Base-by-base conservation (phyloP, 2,329 filamentous ascomycete genomes). In the Coleophoma cylindrospora region DNA sequence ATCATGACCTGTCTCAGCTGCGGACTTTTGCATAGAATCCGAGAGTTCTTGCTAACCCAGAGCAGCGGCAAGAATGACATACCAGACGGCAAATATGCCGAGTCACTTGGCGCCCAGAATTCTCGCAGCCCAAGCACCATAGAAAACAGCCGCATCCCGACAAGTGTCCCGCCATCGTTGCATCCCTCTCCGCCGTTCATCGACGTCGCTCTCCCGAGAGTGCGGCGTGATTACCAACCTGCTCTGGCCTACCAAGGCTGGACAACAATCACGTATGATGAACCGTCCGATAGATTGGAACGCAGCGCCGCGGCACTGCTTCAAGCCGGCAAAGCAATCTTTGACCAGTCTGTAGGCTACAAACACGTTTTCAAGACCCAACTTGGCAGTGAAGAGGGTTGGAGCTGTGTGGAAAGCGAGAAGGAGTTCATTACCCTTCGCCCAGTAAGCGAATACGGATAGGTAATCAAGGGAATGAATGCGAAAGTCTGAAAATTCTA, bases 361-460 rank as follows among this genome's bases (percentile, higher is more conserved):
- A 63, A 63, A 21, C 15, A 55, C 15, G 48, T 10, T 1, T 62
- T 55, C 34, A 53, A 48, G 40, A 59, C 59, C 4, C 45, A 45
- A 17, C 40, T 45, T 6, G 59, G 56, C 7, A 59, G 50, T 27
- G 57, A 63, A 38, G 58, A 60, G 40, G 61, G 59, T 5, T 63
- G 59, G 57, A 57, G 44, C 36, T 36, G 47, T 34, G 52, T 61
- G 11, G 52, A 56, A n/a, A 59, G 61, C 12, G 61, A 63, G 40
- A 63, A 63, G 12, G 56, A 63, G 45, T 60, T 60, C 17, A 58
- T 63, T 15, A 61, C 61, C 1, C 43, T 63, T 12, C 49, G 27
- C 9, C 9, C 2, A 27, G 2, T 6, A 27, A 27, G 9, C 27
- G 9, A 10, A 6, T 8, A 27, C 9, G 27, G 27, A 27, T 27